Conservation (phyloP, 1,139 yeast species). For the Taiozyma sp. region DNA sequence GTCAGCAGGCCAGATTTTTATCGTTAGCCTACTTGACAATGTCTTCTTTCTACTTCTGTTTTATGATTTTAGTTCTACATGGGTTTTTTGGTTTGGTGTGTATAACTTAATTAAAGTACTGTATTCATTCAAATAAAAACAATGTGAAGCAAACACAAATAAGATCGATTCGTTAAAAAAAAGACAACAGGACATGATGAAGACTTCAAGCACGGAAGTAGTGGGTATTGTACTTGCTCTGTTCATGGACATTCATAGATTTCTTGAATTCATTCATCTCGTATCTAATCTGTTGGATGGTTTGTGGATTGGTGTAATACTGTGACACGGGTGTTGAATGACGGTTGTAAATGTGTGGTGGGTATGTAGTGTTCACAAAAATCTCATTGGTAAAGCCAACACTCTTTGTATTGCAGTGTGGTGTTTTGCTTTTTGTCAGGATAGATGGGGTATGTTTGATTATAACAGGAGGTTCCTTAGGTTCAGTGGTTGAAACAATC, state of each 20-base stretch:
- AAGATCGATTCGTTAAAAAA: neutral
- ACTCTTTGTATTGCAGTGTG: constrained; percentile 5
- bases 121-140: neutral
- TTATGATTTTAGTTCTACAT: neutral
- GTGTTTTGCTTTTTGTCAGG: constrained; percentile 4
- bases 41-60: neutral
- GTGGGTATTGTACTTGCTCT: constrained; percentile 24
- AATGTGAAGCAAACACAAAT: neutral
- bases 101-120: neutral
- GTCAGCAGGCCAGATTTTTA: constrained; percentile 91
- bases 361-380: constrained; percentile 23
- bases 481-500: constrained; percentile 12
- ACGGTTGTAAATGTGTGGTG: constrained; percentile 23
- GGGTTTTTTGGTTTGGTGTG: neutral
- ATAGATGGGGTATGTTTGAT: constrained; percentile 9
- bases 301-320: constrained; percentile 20
- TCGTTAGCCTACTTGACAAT: constrained; percentile 36
- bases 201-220: constrained; percentile 18
- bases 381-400: constrained; percentile 24
- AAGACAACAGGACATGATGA: neutral
- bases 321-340: constrained; percentile 20
- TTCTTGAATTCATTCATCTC: constrained; percentile 27
- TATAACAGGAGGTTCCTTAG: constrained; percentile 11
- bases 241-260: constrained; percentile 24
- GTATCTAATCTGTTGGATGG: constrained; percentile 25